Evolutionary conservation across 202 grass and related monocot genomes (phyloP).

Genomic region (Zizania palustris): DNA sequence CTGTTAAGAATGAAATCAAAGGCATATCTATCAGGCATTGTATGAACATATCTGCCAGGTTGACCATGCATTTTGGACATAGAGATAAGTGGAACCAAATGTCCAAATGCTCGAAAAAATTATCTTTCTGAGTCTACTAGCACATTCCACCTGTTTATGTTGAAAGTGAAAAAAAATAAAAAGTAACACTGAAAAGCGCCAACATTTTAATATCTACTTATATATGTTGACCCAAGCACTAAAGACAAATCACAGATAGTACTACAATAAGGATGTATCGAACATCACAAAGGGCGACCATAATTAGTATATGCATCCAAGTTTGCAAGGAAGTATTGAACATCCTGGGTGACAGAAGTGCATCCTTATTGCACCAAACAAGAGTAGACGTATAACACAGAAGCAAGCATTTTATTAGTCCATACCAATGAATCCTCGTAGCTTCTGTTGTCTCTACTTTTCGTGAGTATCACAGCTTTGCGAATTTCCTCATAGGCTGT

Average conservation of each 20-base stretch:
- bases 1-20: conserved; percentile 54
- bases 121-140: conserved; percentile 19
- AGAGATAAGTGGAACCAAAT: conserved; percentile 6
- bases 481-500: conserved; percentile 91
- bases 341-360: neutral
- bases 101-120: conserved; percentile 19
- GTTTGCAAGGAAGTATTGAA: too few relatives aligned
- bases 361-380: conserved; percentile 2
- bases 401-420: conserved; percentile 16
- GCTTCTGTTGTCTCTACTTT: conserved; percentile 47
- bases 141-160: neutral
- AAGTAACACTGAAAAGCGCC: neutral
- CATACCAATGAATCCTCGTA: conserved; percentile 70
- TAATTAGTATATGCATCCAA: conserved; percentile 5
- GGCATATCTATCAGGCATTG: conserved; percentile 26
- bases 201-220: neutral
- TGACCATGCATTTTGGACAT: conserved; percentile 4
- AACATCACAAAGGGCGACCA: neutral
- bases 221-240: neutral
- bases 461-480: conserved; percentile 60
- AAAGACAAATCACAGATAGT: conserved; percentile 2
- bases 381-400: neutral
- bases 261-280: neutral
- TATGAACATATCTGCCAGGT: neutral
- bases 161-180: neutral